Evolutionary conservation across 345 rosid species (phyloP), one percentile per base, ranked within the genome.

Genomic region (Hypericum androsaemum): DNA sequence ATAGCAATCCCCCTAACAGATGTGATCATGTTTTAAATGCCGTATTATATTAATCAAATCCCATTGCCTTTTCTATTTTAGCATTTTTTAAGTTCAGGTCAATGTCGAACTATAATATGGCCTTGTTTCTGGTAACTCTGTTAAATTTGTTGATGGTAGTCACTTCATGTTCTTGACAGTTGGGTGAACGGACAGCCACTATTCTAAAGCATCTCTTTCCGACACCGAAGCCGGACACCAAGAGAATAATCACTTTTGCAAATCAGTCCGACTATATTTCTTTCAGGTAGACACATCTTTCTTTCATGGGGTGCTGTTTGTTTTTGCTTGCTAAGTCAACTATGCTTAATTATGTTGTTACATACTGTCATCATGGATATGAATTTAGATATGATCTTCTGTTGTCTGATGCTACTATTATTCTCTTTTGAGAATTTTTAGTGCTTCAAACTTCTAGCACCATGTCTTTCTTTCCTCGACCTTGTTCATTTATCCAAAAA

Each of bases 121-220:
- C 12, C 16, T 13, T 11, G 10, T 17, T 5, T 7, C 43, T 47
- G 35, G 54, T 16, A 1, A 38, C 12, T 10, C n/a, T 5, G 17
- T 41, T 37, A 4, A 13, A n/a, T 46, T 12, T 53, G 9, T 28
- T 39, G 32, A 35, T 54, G 22, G 39, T 7, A 40, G 22, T 32
- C 8, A 37, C 54, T 56, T 39, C 37, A 43, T 39, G 13, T 45
- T 65, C 41, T 61, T 59, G 14, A 40, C 70, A 85, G 98, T 69
- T 83, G 38, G 95, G 98, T 61, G 79, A 78, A 71, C 78, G 96
- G 75, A 72, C 89, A 38, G 71, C 69, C 12, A 85, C 76, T 71
- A 72, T 92, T 62, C 72, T 92, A 52, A 92, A 85, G 70, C 89
- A 92, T 74, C 67, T 92, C 41, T 92, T 92, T 74, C 96, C 98